Conservation (phyloP, 345 rosid species). For the Cardiospermum halicacabum region DNA sequence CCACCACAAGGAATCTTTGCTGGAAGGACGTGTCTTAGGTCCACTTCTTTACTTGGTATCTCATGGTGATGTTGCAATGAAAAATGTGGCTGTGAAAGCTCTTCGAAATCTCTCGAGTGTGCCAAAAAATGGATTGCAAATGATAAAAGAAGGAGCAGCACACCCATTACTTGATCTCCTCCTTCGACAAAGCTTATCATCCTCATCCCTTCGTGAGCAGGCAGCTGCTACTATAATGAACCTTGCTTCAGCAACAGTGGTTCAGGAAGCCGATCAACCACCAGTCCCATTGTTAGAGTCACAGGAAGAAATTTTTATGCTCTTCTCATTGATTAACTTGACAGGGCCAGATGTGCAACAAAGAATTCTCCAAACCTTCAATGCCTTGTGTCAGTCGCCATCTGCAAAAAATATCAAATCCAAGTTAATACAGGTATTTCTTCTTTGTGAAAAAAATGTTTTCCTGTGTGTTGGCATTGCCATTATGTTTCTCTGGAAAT, state of each 20-base stretch:
- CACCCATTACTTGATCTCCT: constrained; percentile 46
- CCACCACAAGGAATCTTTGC: constrained; percentile 47
- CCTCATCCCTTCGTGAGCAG: constrained; percentile 41
- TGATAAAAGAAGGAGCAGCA: constrained; percentile 59
- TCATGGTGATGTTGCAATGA: constrained; percentile 29
- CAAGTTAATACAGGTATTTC: constrained; percentile 49
- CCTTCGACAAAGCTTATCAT: constrained; percentile 34
- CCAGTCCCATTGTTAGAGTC: constrained; percentile 48
- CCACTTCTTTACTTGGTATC: constrained; percentile 52
- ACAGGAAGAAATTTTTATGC: constrained; percentile 44
- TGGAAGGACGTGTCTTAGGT: constrained; percentile 45
- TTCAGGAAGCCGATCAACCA: constrained; percentile 32
- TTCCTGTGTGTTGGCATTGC: background rate
- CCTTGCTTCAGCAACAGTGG: constrained; percentile 49
- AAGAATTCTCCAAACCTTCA: constrained; percentile 50
- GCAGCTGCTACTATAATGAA: constrained; percentile 50
- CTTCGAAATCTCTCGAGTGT: constrained; percentile 48
- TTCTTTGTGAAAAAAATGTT: background rate
- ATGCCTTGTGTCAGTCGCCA: constrained; percentile 53
- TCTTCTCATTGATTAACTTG: constrained; percentile 46
- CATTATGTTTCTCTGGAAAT: background rate
- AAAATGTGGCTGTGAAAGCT: constrained; percentile 44
- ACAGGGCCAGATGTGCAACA: constrained; percentile 47
- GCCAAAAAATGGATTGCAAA: constrained; percentile 47
- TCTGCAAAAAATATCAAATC: constrained; percentile 37